Base-by-base conservation (phyloP, 352 stramenopile genomes). In the Blastocystis sp. region DNA sequence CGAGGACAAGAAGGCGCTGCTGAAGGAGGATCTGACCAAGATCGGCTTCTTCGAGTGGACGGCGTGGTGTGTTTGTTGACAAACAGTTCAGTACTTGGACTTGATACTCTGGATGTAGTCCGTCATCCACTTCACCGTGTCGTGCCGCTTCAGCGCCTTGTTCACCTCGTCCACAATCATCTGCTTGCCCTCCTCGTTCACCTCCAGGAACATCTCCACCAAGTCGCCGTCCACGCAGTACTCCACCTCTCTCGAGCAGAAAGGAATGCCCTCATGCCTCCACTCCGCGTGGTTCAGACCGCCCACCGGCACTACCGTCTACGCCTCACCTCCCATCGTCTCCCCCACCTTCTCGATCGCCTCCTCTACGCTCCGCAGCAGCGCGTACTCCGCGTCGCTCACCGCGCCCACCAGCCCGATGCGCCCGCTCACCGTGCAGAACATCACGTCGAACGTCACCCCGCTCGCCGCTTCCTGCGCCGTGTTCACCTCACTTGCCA, bases 41-140 rank as follows among this genome's bases (percentile, higher is more conserved):
- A 88, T 88, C 40, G 78, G 78, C n/a, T 88, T 88, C 78, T 88
- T 76, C 62, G 78, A 88, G 38, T 88, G 78, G 78, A 84, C 43
- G 4, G n/a, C 38, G 60, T 84, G 48, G 45, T 14, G 34, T 84
- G 74, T 84, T 84, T 84, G 74, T 84, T 79, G 54, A 84, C 74
- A 84, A 84, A 84, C 21, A 84, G 21, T 24, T 10, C 9, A 84
- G 66, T 84, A 54, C 43, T 84, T 84, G 1, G 52, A 57, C 34
- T 59, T 54, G 59, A 84, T 69, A 24, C 66, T 59, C 34, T 84
- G 74, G 19, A 84, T 24, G 34, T 84, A 84, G 60, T 84, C 43
- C 3, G 42, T 66, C 38, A 84, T 42, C 28, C 24, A 34, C 42
- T 66, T 68, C 9, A 69, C 52, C 3, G 54, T 59, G 61, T 40